Base-by-base conservation (phyloP, 768 basidiomycete genomes). In the Suillus subalutaceus region DNA sequence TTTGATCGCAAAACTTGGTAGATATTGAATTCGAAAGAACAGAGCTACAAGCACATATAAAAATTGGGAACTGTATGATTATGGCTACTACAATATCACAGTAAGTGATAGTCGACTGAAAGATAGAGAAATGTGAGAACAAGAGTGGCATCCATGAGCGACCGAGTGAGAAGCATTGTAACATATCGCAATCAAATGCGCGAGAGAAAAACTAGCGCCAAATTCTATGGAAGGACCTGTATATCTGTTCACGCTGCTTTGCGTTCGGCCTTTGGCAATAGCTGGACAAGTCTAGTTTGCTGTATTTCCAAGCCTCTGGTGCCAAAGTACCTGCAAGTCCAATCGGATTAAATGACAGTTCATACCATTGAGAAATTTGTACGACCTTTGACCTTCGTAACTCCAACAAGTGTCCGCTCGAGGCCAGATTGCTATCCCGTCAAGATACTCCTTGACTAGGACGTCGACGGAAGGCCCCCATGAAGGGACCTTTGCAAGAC, bases 311-410 rank as follows among this genome's bases (percentile, higher is more conserved):
- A 48, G 0, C 78, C 77, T 37, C 56, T 67, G 23, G 32, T 68
- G 0, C 77, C 78, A 56, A 77, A 78, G 70, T 77, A 79, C n/a
- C 78, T 58, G 38, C 2, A 40, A n/a, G 16, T 58, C n/a, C 35
- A 23, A 38, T 40, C 57, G 3, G 8, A 38, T 13, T 58, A 26
- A 58, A 8, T 26, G 23, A 18, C 9, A 9, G 4, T 5, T 26
- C 23, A 40, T 15, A 26, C 23, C 15, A 9, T 16, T 2, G 4
- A n/a, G 15, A 26, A 58, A 16, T 7, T 16, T 1, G 2, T 5
- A 3, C 15, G 15, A 58, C 57, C 38, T 57, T 50, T 66, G 65
- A 16, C 69, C 69, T 63, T 78, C 77, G 68, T 75, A 78, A 53
- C 68, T 71, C 78, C 78, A 79, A 53, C 66, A 70, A 35, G 71